Evolutionary conservation across 352 stramenopile species (phyloP), one percentile per base, ranked within the genome.

Genomic region (Phytophthora sansomeana): DNA sequence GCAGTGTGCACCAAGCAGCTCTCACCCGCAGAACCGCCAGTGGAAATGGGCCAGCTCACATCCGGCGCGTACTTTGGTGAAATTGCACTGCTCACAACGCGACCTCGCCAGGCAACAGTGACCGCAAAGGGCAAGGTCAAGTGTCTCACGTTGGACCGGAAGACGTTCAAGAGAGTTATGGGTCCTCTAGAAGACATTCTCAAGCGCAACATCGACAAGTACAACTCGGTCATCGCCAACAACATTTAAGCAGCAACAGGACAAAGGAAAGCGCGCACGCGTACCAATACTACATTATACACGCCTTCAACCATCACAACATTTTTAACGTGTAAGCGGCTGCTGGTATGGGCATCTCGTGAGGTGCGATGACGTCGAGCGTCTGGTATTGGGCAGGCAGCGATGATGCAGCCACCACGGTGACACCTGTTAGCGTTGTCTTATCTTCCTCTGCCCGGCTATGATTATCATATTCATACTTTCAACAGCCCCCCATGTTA

Each of bases 41-140:
- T 81, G 32, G 78, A 97, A 67, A 91, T 99, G 63, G 97, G 93
- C 30, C 80, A 95, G 13, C 74, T 99, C 24, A 89, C 78, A 11
- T 85, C 84, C 29, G 96, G 97, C 42, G 91, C 97, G 51, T 99
- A 97, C 82, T 99, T 99, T 74, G 97, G 96, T 43, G 97, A 99
- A 77, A 92, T 98, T 32, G 97, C 97, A 52, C 73, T 99, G 58
- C 77, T 98, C 35, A 98, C 91, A 17, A 97, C 91, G 58, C 89
- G 98, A 66, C 95, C 93, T 26, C 93, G 95, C 30, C 90, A 97
- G 42, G 95, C 94, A 39, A 97, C 85, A 5, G 81, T 97, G 30
- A 86, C 92, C 17, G 93, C 89, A 28, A 84, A 86, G 50, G 88
- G 87, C 33, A 89, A 91, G 52, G 88, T 91, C 50, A 96, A 95